Conservation (phyloP, 306 rosid species). For the Cucurbita moschata region DNA sequence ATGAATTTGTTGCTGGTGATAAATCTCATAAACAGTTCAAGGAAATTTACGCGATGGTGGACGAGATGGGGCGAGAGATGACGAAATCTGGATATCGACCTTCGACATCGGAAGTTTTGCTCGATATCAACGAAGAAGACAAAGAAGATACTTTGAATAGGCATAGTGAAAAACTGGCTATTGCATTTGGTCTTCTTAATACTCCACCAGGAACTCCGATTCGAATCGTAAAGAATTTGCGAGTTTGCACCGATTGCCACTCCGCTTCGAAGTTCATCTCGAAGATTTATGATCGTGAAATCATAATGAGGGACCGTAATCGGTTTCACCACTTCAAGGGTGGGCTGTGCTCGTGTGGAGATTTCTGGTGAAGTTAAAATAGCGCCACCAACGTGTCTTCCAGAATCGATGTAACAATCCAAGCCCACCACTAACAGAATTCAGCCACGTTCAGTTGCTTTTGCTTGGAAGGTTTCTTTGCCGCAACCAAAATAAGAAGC, state of each 20-base stretch:
- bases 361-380: slow-evolving; percentile 50
- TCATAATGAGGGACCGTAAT: slow-evolving; percentile 66
- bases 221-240: slow-evolving; percentile 76
- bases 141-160: slow-evolving; percentile 60
- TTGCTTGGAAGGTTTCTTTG: background rate
- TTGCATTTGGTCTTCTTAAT: slow-evolving; percentile 68
- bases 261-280: slow-evolving; percentile 78
- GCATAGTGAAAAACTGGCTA: slow-evolving; percentile 89
- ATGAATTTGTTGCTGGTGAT: slow-evolving; percentile 81
- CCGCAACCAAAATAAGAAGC: background rate
- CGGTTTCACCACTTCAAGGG: slow-evolving; percentile 78
- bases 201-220: slow-evolving; percentile 60
- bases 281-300: slow-evolving; percentile 56
- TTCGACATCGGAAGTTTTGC: slow-evolving; percentile 61
- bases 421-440: background rate
- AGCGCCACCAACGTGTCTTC: background rate
- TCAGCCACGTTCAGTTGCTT: background rate
- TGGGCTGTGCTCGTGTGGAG: slow-evolving; percentile 65
- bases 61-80: slow-evolving; percentile 71
- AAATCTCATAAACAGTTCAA: slow-evolving; percentile 48
- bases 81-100: slow-evolving; percentile 72
- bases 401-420: background rate
- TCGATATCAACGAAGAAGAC: slow-evolving; percentile 81
- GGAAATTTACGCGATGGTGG: slow-evolving; percentile 74
- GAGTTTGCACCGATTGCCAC: slow-evolving; percentile 85